phyloP scores from a whole-genome alignment of 108 stramenopile genomes.

The Fragilaria radians region DNA sequence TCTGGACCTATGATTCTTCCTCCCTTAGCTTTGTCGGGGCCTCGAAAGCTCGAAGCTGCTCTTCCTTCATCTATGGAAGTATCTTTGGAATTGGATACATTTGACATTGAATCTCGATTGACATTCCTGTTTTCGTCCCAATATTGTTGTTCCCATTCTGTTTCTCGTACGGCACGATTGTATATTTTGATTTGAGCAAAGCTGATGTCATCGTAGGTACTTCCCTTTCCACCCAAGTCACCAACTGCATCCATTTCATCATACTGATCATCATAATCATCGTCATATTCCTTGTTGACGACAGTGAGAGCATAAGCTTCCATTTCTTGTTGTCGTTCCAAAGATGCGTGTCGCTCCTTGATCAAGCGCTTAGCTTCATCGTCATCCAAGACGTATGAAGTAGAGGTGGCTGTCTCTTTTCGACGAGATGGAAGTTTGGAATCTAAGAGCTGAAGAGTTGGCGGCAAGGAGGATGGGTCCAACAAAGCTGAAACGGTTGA shows the following conservation, averaged over 20 bases:
- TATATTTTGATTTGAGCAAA: conserved; percentile 62
- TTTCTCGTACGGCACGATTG: conserved; percentile 52
- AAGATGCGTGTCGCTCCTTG: conserved; percentile 58
- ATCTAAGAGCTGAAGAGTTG: conserved; percentile 30
- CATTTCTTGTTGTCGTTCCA: conserved; percentile 11
- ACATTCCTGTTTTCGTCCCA: conserved; percentile 53
- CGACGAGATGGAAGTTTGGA: conserved; percentile 28
- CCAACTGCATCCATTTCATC: conserved; percentile 61
- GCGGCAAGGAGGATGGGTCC: conserved; percentile 24
- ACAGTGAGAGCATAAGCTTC: background rate
- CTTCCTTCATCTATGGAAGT: conserved; percentile 12
- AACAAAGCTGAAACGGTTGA: conserved; percentile 54
- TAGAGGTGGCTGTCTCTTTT: conserved; percentile 17
- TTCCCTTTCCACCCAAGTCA: conserved; percentile 36
- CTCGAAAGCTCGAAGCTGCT: conserved; percentile 47
- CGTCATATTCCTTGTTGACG: conserved; percentile 57
- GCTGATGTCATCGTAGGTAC: conserved; percentile 50
- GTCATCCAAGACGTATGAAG: conserved; percentile 38
- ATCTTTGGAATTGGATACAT: background rate
- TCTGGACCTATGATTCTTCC: conserved; percentile 72
- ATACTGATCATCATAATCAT: conserved; percentile 86
- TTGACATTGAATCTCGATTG: conserved; percentile 16
- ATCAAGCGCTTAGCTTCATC: conserved; percentile 42
- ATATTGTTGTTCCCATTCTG: conserved; percentile 56
- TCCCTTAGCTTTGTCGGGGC: conserved; percentile 81